Base-by-base conservation (phyloP, 306 rosid genomes). In the Pterocarpus santalinus region DNA sequence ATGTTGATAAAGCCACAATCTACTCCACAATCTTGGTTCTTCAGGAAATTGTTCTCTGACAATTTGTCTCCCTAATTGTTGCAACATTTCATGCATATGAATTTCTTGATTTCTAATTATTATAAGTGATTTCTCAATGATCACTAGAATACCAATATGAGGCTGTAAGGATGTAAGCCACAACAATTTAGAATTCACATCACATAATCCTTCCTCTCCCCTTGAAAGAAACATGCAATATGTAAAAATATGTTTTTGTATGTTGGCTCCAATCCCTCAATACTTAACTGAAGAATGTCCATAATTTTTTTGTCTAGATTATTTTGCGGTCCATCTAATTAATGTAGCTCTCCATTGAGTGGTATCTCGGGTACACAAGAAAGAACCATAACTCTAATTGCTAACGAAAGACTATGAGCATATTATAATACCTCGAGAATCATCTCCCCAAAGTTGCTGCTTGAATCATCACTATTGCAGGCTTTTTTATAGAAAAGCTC, bases 11-110 rank as follows among this genome's bases (percentile, higher is more conserved):
- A 34, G 78, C 72, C 78, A 80, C 35, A 84, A 15, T 35, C 87
- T 81, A 76, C 82, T 69, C 78, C 76, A 38, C 1, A 8, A 30
- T 53, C 65, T 71, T 17, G 72, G 82, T 2, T 80, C 66, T 3
- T 34, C 1, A 0, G 63, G 78, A 52, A 16, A 74, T 46, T 32
- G 34, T n/a, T 41, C 38, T 3, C 63, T 56, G 5, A 84, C 38
- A 16, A 84, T 68, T 16, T 74, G 41, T 70, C 38, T 55, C 33
- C 84, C 84, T 15, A 80, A 72, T 3, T 80, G 67, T 72, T 63
- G 84, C 51, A 72, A 7, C 84, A 73, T 47, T 3, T 69, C 41
- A 39, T 83, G 83, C 81, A 79, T 80, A 8, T 15, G 74, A 80
- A 80, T 64, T 80, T 80, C 73, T 7, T 71, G 56, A 16, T 79